These are phyloP conservation scores for Torulaspora franciscae DNA, from an alignment of 805 yeast species.

Conservation along the genomic window DNA sequence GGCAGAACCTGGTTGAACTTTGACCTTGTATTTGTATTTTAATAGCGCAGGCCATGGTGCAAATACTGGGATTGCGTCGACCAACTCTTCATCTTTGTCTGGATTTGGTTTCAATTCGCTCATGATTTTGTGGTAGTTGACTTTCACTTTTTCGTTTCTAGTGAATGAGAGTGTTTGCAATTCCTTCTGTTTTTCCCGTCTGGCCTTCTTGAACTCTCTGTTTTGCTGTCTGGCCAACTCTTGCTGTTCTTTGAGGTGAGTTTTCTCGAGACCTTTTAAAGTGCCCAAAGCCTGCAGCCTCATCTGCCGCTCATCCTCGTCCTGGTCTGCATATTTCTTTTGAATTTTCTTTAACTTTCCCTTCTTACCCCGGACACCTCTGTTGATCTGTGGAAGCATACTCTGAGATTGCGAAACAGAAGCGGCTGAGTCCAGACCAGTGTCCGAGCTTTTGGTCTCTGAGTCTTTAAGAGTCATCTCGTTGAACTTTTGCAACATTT, in stretches of 20 bases:
- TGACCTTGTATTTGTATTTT: constrained; percentile 74
- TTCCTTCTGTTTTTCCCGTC: constrained; percentile 39
- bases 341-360: constrained; percentile 78
- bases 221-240: constrained; percentile 34
- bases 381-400: constrained; percentile 32
- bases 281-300: constrained; percentile 85
- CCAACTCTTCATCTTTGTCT: constrained; percentile 44
- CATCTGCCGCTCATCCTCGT: constrained; percentile 73
- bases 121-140: constrained; percentile 41
- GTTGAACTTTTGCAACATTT: neutral
- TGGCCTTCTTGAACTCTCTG: constrained; percentile 35
- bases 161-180: constrained; percentile 34
- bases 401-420: constrained; percentile 9
- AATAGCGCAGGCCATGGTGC: constrained; percentile 86
- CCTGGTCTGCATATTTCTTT: constrained; percentile 83
- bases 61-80: constrained; percentile 74
- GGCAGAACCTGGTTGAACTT: constrained; percentile 68
- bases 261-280: constrained; percentile 49
- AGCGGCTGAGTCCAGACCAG: neutral
- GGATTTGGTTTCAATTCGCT: constrained; percentile 35
- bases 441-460: neutral
- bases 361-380: constrained; percentile 73
- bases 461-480: neutral
- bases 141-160: constrained; percentile 41
- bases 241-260: constrained; percentile 36